phyloP scores from a whole-genome alignment of 768 basidiomycete genomes.

The Tulasnella sp. region DNA sequence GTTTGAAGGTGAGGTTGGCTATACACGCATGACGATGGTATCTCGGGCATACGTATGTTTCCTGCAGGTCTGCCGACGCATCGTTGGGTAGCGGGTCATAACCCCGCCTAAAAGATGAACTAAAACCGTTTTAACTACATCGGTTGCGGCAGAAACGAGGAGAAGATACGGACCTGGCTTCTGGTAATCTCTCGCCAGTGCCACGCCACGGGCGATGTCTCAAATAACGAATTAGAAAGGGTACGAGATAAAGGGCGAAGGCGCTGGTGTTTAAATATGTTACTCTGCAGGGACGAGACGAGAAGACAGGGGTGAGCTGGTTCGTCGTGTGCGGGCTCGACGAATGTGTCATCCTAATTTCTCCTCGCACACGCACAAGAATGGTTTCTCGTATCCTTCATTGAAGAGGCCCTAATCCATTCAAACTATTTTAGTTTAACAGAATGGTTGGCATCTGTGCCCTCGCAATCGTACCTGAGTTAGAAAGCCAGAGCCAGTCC shows the following conservation, averaged over 20 bases:
- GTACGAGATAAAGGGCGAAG: conserved; percentile 75
- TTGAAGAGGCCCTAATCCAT: conserved; percentile 34
- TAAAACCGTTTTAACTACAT: not conserved
- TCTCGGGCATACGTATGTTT: not conserved
- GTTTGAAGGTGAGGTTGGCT: not conserved
- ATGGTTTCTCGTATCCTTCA: conserved; percentile 81
- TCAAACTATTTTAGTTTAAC: not conserved
- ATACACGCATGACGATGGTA: not conserved
- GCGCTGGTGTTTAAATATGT: conserved; percentile 88
- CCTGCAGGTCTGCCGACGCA: not conserved
- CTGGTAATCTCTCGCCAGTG: too few species aligned
- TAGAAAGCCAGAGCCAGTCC: conserved; percentile 82
- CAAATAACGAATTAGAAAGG: conserved; percentile 26
- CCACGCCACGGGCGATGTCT: too few species aligned
- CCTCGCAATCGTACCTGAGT: conserved; percentile 49
- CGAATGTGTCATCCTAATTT: not conserved
- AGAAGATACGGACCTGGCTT: too few species aligned
- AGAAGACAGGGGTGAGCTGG: conserved; percentile 4
- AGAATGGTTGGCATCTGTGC: conserved; percentile 9
- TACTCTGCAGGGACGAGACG: too few species aligned
- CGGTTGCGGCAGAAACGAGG: not conserved
- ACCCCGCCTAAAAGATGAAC: not conserved
- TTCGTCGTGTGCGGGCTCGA: conserved; percentile 8
- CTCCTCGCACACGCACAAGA: conserved; percentile 58
- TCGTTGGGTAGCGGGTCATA: not conserved